Percentiles rank a stretch among this genome's conserved stretches.
Conservation (phyloP, 148 eudicot genomes). For the Persicaria maculosa region DNA sequence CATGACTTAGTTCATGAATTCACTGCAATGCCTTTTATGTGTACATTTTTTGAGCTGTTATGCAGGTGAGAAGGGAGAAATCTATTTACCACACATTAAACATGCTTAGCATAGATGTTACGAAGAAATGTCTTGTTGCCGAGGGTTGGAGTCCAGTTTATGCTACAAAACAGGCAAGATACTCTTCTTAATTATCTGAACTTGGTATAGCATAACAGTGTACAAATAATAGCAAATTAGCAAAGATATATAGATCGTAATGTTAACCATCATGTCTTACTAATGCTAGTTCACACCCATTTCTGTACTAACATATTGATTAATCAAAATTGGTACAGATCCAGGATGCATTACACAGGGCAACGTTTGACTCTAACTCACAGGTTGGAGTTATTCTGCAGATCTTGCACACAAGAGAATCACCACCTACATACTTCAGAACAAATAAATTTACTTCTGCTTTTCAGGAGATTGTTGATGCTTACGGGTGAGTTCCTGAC, state of each 20-base stretch:
- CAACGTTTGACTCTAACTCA: conserved; percentile 79
- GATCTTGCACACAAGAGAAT: conserved; percentile 74
- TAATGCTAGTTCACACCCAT: not conserved
- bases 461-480: conserved; percentile 91
- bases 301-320: conserved; percentile 11
- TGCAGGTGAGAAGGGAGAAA: conserved; percentile 82
- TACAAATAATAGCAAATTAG: not conserved
- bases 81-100: conserved; percentile 87
- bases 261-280: not conserved
- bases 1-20: not conserved
- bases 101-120: conserved; percentile 97
- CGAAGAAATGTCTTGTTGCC: conserved; percentile 95
- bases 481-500: conserved; percentile 71
- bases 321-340: conserved; percentile 42
- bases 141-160: conserved; percentile 98
- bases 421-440: conserved; percentile 80
- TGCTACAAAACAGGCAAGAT: conserved; percentile 71
- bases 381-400: conserved; percentile 91
- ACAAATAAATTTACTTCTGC: conserved; percentile 84
- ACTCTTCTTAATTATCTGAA: not conserved
- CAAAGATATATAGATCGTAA: not conserved
- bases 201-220: not conserved
- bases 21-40: not conserved
- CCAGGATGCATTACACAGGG: conserved; percentile 79
- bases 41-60: not conserved